Evolutionary conservation across 2,329 filamentous ascomycete species (phyloP).

Genomic region (Macroventuria anomochaeta): DNA sequence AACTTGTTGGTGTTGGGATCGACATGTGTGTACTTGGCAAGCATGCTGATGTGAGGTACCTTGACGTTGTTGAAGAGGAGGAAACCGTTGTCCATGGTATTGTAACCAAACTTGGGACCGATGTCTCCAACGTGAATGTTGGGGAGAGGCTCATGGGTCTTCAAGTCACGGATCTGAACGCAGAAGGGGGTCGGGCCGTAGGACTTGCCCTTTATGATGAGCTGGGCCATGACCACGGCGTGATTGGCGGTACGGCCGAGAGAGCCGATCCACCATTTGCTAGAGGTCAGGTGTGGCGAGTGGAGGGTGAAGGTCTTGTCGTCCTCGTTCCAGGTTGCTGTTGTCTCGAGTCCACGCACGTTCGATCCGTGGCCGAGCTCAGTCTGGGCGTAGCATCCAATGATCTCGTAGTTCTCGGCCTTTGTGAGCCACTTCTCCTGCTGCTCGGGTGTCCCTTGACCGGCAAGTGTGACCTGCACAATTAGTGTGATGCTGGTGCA

Average conservation of each 20-base stretch:
- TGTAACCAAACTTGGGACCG: conserved; percentile 80
- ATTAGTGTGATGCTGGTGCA: conserved; percentile 15
- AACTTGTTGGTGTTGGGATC: conserved; percentile 74
- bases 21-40: conserved; percentile 72
- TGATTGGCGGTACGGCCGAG: conserved; percentile 78
- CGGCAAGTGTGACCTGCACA: conserved; percentile 67
- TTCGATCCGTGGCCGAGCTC: conserved; percentile 82
- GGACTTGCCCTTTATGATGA: conserved; percentile 70
- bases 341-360: conserved; percentile 67
- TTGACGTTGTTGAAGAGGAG: conserved; percentile 78
- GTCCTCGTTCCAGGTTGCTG: conserved; percentile 73
- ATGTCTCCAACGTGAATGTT: conserved; percentile 76
- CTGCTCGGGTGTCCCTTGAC: conserved; percentile 76
- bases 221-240: conserved; percentile 79
- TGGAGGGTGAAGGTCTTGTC: conserved; percentile 79
- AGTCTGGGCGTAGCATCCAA: conserved; percentile 82
- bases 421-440: conserved; percentile 74
- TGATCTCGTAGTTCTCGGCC: conserved; percentile 72
- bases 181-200: conserved; percentile 81
- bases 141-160: conserved; percentile 57
- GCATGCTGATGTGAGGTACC: conserved; percentile 75
- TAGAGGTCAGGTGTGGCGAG: conserved; percentile 74
- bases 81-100: conserved; percentile 84
- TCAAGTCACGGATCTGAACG: conserved; percentile 68
- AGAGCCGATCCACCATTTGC: conserved; percentile 87